Evolutionary conservation across 805 yeast genomes (phyloP).

Genomic region (Candida tallmaniae): DNA sequence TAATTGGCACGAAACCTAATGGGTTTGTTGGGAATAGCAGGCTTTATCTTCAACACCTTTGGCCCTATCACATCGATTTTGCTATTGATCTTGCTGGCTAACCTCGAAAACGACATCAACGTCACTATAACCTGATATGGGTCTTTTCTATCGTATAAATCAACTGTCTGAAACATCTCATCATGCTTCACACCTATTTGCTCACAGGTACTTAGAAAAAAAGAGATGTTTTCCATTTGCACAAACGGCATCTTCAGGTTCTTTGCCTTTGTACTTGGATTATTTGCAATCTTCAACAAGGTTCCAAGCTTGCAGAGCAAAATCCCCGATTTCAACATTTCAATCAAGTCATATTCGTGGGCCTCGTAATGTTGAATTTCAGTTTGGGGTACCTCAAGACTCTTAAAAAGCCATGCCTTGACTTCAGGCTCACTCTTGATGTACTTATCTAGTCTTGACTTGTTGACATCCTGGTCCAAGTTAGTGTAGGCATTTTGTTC

Average conservation of each 20-base stretch:
- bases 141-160: slow-evolving; percentile 67
- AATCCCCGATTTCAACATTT: slow-evolving; percentile 57
- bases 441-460: slow-evolving; percentile 51
- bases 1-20: no score
- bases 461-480: slow-evolving; percentile 57
- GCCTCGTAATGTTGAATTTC: slow-evolving; percentile 16
- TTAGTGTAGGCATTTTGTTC: slow-evolving; percentile 38
- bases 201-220: slow-evolving; percentile 61
- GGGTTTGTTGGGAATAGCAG: slow-evolving; percentile 58
- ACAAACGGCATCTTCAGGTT: slow-evolving; percentile 66
- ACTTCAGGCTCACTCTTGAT: slow-evolving; percentile 35
- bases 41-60: slow-evolving; percentile 40
- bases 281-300: slow-evolving; percentile 18
- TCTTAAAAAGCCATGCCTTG: slow-evolving; percentile 51
- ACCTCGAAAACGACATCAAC: slow-evolving; percentile 66
- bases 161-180: slow-evolving; percentile 76
- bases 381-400: slow-evolving; percentile 15
- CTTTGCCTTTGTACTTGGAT: slow-evolving; percentile 46
- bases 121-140: slow-evolving; percentile 77
- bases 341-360: slow-evolving; percentile 43
- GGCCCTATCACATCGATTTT: slow-evolving; percentile 33
- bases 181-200: slow-evolving; percentile 70
- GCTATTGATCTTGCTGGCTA: slow-evolving; percentile 45
- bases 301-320: slow-evolving; percentile 33
- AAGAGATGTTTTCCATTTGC: slow-evolving; percentile 81